Conservation (phyloP, 257 asterid species). For the Penstemon eatonii region DNA sequence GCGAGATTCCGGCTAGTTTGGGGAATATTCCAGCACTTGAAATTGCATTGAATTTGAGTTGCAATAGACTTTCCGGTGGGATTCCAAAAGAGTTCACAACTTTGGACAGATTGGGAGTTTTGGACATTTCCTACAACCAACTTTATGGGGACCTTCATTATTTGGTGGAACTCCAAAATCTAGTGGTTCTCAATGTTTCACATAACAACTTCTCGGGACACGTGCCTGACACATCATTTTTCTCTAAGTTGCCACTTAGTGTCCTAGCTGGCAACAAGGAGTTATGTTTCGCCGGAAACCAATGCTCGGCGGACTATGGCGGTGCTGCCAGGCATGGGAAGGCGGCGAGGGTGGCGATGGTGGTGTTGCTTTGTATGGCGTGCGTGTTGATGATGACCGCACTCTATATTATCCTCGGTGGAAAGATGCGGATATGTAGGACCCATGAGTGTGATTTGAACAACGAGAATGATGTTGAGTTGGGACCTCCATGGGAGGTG, state of each 20-base stretch:
- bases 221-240: conserved; percentile 57
- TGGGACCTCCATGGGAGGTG: conserved; percentile 61
- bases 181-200: conserved; percentile 57
- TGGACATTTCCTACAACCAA: conserved; percentile 61
- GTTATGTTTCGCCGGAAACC: conserved; percentile 48
- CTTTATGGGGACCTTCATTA: conserved; percentile 57
- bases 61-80: conserved; percentile 50
- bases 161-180: conserved; percentile 49
- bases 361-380: conserved; percentile 51
- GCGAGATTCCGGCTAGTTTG: conserved; percentile 47
- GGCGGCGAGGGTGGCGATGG: conserved; percentile 55
- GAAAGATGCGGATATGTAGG: conserved; percentile 29
- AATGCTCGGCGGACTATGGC: conserved; percentile 36
- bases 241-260: conserved; percentile 51
- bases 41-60: conserved; percentile 59
- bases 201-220: conserved; percentile 55
- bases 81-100: conserved; percentile 50
- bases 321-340: conserved; percentile 30
- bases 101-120: conserved; percentile 48
- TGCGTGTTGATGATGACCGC: conserved; percentile 45
- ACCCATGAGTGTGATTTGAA: conserved; percentile 31
- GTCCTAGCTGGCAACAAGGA: conserved; percentile 48
- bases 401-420: conserved; percentile 47
- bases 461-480: conserved; percentile 38
- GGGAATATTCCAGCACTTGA: conserved; percentile 57